Evolutionary conservation across 352 stramenopile species (phyloP).

Genomic region (Globisporangium uncinulatum): DNA sequence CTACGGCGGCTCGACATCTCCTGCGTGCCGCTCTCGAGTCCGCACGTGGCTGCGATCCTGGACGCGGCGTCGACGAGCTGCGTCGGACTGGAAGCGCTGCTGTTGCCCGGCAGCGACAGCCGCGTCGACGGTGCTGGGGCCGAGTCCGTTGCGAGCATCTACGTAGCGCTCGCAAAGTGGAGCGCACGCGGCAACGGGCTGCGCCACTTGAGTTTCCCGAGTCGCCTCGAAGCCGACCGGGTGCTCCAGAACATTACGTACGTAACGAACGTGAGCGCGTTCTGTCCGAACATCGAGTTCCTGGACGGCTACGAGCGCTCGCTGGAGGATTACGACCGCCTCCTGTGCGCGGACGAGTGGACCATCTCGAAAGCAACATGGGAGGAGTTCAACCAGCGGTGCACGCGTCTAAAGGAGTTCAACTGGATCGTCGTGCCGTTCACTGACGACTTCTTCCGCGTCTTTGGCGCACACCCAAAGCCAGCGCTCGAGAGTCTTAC

Average conservation of each 20-base stretch:
- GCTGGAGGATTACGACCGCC: constrained; percentile 36
- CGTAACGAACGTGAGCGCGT: constrained; percentile 28
- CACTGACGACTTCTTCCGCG: constrained; percentile 36
- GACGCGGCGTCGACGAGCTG: constrained; percentile 30
- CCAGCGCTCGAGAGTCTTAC: constrained; percentile 26
- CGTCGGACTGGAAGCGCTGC: constrained; percentile 36
- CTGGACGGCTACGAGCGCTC: constrained; percentile 52
- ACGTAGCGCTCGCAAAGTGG: constrained; percentile 33
- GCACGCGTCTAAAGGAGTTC: constrained; percentile 40
- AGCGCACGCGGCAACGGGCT: constrained; percentile 25
- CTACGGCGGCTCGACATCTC: constrained; percentile 44
- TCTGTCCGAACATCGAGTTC: constrained; percentile 45
- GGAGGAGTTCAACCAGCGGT: constrained; percentile 34
- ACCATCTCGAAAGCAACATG: constrained; percentile 29
- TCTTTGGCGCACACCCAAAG: constrained; percentile 38
- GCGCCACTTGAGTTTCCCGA: constrained; percentile 34
- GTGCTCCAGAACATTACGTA: constrained; percentile 34
- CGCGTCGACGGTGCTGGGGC: neutral
- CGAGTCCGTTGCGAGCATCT: neutral
- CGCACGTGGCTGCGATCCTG: constrained; percentile 29
- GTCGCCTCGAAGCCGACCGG: constrained; percentile 2
- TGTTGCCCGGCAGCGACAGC: constrained; percentile 21
- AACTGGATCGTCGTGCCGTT: constrained; percentile 55
- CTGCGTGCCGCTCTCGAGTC: constrained; percentile 40
- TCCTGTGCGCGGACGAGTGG: constrained; percentile 52